These are phyloP conservation scores for Leucocoprinus leucothites DNA, from an alignment of 768 basidiomycete genomes.

Conservation along the genomic window DNA sequence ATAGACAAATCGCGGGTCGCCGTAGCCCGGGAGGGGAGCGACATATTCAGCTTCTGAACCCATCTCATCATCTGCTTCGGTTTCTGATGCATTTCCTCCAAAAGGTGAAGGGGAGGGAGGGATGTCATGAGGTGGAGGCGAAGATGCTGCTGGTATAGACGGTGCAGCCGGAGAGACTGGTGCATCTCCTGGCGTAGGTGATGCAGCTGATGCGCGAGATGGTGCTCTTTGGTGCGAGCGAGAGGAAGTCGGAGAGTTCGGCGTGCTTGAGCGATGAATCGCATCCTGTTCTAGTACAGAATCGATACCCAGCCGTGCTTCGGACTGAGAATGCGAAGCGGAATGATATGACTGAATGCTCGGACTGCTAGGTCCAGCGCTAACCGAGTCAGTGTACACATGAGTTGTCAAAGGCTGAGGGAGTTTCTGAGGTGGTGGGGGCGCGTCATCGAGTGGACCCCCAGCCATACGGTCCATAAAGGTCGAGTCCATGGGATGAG, in stretches of 20 bases:
- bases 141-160: neutral
- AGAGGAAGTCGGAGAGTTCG: neutral
- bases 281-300: neutral
- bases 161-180: neutral
- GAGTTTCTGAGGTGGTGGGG: slow-evolving; percentile 2
- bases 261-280: no score
- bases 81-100: neutral
- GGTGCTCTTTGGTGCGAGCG: neutral
- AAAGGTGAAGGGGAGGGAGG: slow-evolving; percentile 9
- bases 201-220: neutral
- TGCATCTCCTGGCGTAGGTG: neutral
- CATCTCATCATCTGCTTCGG: slow-evolving; percentile 4
- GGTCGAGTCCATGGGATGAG: slow-evolving; percentile 43
- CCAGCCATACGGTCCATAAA: slow-evolving; percentile 4
- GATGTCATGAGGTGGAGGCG: neutral
- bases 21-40: slow-evolving; percentile 11
- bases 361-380: neutral
- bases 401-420: neutral
- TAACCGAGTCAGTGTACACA: neutral
- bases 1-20: slow-evolving; percentile 9
- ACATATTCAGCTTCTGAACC: slow-evolving; percentile 18
- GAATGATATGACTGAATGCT: neutral
- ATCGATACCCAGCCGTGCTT: neutral
- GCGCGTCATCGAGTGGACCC: neutral
- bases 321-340: neutral